Evolutionary conservation across 202 grass and related monocot species (phyloP).

Genomic region (Zizania palustris): DNA sequence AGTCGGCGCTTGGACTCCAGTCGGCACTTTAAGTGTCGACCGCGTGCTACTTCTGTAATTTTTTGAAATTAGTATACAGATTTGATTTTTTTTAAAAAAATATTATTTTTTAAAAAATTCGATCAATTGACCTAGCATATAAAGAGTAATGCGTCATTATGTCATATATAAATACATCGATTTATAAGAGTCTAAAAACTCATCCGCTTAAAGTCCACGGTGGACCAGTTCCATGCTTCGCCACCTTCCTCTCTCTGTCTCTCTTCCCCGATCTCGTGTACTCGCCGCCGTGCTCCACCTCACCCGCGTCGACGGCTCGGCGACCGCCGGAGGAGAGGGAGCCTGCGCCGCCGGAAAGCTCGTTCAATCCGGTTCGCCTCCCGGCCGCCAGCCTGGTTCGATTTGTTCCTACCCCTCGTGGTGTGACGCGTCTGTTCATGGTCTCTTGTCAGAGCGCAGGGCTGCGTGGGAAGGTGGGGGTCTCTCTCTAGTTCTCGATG

Average conservation of each 20-base stretch:
- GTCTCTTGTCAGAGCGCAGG: no score
- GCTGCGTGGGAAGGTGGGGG: background rate
- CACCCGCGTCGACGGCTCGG: background rate
- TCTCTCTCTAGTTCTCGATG: constrained; percentile 23
- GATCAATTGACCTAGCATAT: no score
- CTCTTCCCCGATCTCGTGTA: background rate
- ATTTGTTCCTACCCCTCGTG: background rate
- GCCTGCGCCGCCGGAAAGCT: no score
- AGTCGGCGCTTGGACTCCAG: no score
- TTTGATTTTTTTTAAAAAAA: no score
- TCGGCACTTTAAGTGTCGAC: no score
- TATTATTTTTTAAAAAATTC: no score
- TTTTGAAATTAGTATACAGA: no score
- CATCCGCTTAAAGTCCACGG: constrained; percentile 29
- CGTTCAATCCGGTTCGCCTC: constrained; percentile 6
- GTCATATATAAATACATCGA: no score
- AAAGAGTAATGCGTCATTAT: no score
- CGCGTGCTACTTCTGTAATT: no score
- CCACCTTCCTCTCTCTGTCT: background rate
- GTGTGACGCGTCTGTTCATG: no score
- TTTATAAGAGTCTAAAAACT: background rate
- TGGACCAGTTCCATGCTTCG: constrained; percentile 19
- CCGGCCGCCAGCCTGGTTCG: background rate
- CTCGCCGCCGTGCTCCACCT: background rate
- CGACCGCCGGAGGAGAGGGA: background rate